phyloP scores from a whole-genome alignment of 257 asterid genomes.

The Verbascum thapsus region DNA sequence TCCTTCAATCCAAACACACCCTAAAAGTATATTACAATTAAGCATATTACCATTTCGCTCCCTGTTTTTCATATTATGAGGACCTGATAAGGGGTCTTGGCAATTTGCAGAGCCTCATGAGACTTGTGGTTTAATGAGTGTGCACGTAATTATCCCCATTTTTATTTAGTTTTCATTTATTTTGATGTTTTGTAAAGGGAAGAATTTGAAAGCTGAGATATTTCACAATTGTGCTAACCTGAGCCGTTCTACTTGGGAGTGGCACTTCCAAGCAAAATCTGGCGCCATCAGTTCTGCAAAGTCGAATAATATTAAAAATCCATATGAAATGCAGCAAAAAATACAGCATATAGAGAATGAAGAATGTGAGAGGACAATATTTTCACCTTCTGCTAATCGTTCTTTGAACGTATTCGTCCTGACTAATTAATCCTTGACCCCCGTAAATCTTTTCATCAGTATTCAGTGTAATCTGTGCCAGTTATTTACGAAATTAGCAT shows the following conservation, averaged over 20 bases:
- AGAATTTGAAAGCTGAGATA: too few relatives aligned
- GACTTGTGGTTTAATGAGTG: too few relatives aligned
- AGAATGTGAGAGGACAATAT: neutral
- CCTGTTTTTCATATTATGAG: too few relatives aligned
- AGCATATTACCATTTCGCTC: too few relatives aligned
- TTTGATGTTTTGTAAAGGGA: too few relatives aligned
- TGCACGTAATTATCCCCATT: too few relatives aligned
- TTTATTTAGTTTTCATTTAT: too few relatives aligned
- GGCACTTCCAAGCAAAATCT: conserved; percentile 73
- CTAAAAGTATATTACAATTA: too few relatives aligned
- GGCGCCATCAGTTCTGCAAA: conserved; percentile 74
- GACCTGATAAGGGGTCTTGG: too few relatives aligned
- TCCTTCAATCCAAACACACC: too few relatives aligned
- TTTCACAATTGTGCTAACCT: conserved; percentile 57
- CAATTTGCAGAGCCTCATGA: too few relatives aligned
- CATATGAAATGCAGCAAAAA: conserved; percentile 15
- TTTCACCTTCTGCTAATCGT: conserved; percentile 69
- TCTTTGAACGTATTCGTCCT: conserved; percentile 61
- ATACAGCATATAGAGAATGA: conserved; percentile 4
- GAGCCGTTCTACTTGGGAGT: conserved; percentile 92
- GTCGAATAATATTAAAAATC: conserved; percentile 22
- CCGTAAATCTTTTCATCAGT: conserved; percentile 83
- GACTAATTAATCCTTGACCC: conserved; percentile 69
- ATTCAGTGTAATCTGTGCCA: conserved; percentile 63
- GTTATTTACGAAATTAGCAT: conserved; percentile 30